Conservation (phyloP, 495 filamentous ascomycete genomes). For the Lepraria neglecta region DNA sequence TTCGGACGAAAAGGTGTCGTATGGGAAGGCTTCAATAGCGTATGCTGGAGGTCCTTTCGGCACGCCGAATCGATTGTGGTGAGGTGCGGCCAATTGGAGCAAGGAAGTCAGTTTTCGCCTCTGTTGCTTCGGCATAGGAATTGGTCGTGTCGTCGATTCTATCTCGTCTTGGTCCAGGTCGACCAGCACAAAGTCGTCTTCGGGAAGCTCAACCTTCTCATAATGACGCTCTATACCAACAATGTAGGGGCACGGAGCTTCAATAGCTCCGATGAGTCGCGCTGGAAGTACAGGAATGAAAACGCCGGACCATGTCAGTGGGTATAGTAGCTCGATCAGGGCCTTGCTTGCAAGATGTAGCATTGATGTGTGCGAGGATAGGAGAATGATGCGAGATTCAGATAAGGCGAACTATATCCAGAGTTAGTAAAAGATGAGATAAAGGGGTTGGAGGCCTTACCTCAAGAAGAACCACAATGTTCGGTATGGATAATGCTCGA, state of each 20-base stretch:
- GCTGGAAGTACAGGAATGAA: conserved; percentile 89
- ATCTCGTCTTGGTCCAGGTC: conserved; percentile 88
- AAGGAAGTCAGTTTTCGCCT: conserved; percentile 82
- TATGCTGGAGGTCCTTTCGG: conserved; percentile 84
- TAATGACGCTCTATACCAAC: conserved; percentile 92
- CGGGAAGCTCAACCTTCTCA: conserved; percentile 82
- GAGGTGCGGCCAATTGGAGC: conserved; percentile 83
- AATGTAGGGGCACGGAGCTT: conserved; percentile 95
- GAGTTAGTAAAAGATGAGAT: conserved; percentile 11
- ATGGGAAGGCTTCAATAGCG: conserved; percentile 85
- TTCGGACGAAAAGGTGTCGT: conserved; percentile 82
- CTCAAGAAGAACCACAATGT: conserved; percentile 88
- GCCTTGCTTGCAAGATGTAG: conserved; percentile 85
- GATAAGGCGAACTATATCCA: conserved; percentile 63
- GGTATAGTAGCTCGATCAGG: conserved; percentile 77
- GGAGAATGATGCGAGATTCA: conserved; percentile 90
- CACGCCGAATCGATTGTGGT: conserved; percentile 81
- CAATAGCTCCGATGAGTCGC: conserved; percentile 77
- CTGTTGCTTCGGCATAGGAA: conserved; percentile 77
- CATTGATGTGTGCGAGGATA: conserved; percentile 95
- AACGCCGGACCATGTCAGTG: conserved; percentile 84
- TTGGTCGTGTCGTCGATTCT: conserved; percentile 67
- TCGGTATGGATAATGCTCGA: conserved; percentile 76
- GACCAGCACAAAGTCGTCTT: conserved; percentile 94
- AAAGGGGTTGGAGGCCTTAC: conserved; percentile 26